Evolutionary conservation across 768 basidiomycete genomes (phyloP).

Genomic region (Daedalea quercina): DNA sequence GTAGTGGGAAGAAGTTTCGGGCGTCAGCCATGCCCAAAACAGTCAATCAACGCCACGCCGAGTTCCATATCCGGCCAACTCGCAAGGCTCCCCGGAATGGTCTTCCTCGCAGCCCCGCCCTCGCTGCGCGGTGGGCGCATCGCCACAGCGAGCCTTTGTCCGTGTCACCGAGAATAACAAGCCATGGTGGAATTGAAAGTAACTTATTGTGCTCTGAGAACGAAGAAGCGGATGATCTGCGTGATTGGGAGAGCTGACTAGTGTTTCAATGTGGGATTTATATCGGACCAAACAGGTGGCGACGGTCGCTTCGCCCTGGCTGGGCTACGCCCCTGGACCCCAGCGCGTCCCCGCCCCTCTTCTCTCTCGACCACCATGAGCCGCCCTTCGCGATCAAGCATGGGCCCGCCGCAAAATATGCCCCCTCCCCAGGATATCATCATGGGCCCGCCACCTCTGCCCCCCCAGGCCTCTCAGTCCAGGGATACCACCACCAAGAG

Average conservation of each 20-base stretch:
- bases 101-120: background rate
- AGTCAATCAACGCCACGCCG: constrained; percentile 25
- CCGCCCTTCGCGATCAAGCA: constrained; percentile 13
- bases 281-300: constrained; percentile 20
- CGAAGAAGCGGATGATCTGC: constrained; percentile 4
- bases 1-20: constrained; percentile 23
- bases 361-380: constrained; percentile 8
- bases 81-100: background rate
- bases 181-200: background rate
- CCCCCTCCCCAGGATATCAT: constrained; percentile 37
- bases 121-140: background rate
- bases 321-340: constrained; percentile 13
- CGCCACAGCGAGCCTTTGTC: background rate
- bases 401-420: constrained; percentile 30
- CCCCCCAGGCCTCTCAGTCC: constrained; percentile 26
- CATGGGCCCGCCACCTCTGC: constrained; percentile 43
- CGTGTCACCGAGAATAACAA: background rate
- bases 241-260: constrained; percentile 7
- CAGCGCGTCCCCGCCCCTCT: constrained; percentile 17
- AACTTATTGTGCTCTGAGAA: background rate
- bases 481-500: constrained; percentile 17
- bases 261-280: constrained; percentile 14
- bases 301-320: constrained; percentile 19
- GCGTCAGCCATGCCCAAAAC: constrained; percentile 14
- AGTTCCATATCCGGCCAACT: constrained; percentile 6